These are phyloP conservation scores for Lentithecium fluviatile DNA, from an alignment of 495 filamentous ascomycete species.

Conservation along the genomic window DNA sequence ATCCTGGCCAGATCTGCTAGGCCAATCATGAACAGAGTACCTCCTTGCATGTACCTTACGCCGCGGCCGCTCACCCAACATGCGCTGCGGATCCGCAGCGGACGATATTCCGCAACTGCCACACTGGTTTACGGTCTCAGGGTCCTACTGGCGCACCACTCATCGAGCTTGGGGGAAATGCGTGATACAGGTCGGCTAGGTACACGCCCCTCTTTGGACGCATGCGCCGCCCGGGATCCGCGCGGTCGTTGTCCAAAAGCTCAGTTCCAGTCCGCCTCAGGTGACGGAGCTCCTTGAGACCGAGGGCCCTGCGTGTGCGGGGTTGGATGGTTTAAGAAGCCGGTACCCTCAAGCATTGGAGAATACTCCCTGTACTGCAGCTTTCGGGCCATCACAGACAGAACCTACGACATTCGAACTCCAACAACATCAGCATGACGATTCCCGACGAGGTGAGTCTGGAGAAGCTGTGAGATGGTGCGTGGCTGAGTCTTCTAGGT, in stretches of 20 bases:
- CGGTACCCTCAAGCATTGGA: conserved; percentile 14
- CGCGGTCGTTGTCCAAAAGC: conserved; percentile 12
- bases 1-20: conserved; percentile 2
- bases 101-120: background rate
- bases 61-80: no score
- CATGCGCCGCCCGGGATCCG: conserved; percentile 22
- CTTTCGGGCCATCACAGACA: conserved; percentile 9
- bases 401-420: conserved; percentile 4
- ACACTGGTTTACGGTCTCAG: background rate
- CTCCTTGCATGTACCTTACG: background rate
- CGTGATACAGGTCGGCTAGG: conserved; percentile 10
- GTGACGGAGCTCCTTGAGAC: conserved; percentile 23
- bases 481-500: conserved; percentile 54
- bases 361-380: conserved; percentile 10
- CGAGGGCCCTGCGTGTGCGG: conserved; percentile 19
- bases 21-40: conserved; percentile 19
- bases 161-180: conserved; percentile 3
- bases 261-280: conserved; percentile 18
- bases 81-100: conserved; percentile 30
- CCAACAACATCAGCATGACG: conserved; percentile 26
- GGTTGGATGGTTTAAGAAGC: conserved; percentile 19
- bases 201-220: conserved; percentile 17
- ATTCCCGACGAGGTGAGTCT: conserved; percentile 31
- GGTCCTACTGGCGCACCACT: background rate
- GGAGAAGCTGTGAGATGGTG: background rate